These are phyloP conservation scores for Sclerotinia borealis DNA, from an alignment of 2,329 filamentous ascomycete genomes.

Conservation along the genomic window DNA sequence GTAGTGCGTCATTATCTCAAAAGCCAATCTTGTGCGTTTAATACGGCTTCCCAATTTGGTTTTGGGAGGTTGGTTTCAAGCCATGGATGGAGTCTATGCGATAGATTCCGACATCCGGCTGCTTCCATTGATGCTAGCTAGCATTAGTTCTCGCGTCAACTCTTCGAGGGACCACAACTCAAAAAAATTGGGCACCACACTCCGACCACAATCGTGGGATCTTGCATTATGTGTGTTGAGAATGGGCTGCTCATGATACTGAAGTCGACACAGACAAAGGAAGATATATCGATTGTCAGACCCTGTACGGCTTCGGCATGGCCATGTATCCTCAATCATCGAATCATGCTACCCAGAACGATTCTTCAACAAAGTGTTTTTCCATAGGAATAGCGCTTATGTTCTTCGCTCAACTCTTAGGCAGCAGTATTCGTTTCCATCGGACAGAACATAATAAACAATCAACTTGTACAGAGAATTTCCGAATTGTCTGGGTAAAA, in stretches of 20 bases:
- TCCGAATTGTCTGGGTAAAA: constrained; percentile 11
- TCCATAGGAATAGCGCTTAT: constrained; percentile 37
- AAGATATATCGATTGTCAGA: constrained; percentile 47
- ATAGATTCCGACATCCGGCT: constrained; percentile 39
- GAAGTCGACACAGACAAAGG: constrained; percentile 33
- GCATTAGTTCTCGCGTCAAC: constrained; percentile 25
- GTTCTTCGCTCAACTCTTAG: constrained; percentile 8
- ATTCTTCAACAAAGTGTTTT: constrained; percentile 44
- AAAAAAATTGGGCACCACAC: constrained; percentile 31
- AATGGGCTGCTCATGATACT: constrained; percentile 33
- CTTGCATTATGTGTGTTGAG: constrained; percentile 13
- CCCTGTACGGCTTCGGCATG: constrained; percentile 36
- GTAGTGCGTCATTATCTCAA: neutral
- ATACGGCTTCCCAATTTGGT: constrained; percentile 42
- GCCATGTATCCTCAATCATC: constrained; percentile 41
- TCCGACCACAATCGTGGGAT: constrained; percentile 18
- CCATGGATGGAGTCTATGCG: constrained; percentile 36
- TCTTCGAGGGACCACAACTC: constrained; percentile 17
- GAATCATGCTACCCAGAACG: constrained; percentile 40
- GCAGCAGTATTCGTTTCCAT: constrained; percentile 9
- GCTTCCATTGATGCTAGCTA: constrained; percentile 30
- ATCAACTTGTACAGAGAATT: constrained; percentile 42
- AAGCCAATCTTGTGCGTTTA: neutral
- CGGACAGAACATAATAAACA: constrained; percentile 9
- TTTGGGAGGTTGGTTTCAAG: too few relatives aligned